These are phyloP conservation scores for Boletus pseudopeckii DNA, from an alignment of 768 basidiomycete genomes.

Conservation along the genomic window DNA sequence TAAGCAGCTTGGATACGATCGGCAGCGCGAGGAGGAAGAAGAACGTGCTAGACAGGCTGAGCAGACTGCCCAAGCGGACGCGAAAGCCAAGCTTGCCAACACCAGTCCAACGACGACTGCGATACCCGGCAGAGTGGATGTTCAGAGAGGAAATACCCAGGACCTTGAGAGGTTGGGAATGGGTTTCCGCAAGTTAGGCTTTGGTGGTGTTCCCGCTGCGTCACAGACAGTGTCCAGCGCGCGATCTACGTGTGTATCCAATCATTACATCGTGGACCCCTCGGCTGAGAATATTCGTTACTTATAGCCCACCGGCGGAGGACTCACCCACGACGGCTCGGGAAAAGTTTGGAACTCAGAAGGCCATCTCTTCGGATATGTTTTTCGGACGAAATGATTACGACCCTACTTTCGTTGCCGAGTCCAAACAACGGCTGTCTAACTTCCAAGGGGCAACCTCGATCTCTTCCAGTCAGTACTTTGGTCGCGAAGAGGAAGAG, in stretches of 20 bases:
- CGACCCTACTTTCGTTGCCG: constrained; percentile 64
- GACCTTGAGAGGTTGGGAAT: constrained; percentile 58
- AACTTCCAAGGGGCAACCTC: constrained; percentile 88
- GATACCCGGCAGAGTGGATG: constrained; percentile 28
- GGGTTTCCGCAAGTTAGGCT: constrained; percentile 78
- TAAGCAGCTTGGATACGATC: constrained; percentile 89
- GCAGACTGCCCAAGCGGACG: constrained; percentile 31
- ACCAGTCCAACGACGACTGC: constrained; percentile 22
- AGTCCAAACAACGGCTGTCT: constrained; percentile 79
- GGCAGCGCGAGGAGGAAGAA: constrained; percentile 79
- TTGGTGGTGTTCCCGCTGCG: constrained; percentile 74
- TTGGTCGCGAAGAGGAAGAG: constrained; percentile 86
- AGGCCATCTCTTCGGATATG: constrained; percentile 97
- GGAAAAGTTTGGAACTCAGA: constrained; percentile 88
- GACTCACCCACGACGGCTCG: constrained; percentile 77
- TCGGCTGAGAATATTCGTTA: not conserved
- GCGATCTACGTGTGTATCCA: constrained; percentile 33
- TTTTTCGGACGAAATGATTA: constrained; percentile 90
- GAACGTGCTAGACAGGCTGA: constrained; percentile 65
- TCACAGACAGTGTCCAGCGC: constrained; percentile 51
- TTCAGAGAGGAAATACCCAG: constrained; percentile 41
- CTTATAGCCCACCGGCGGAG: constrained; percentile 35
- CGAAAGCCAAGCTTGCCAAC: constrained; percentile 30
- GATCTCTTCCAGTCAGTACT: constrained; percentile 95
- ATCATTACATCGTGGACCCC: not conserved